phyloP scores from a whole-genome alignment of 2,329 filamentous ascomycete genomes.

The Epichloe coenophiala region DNA sequence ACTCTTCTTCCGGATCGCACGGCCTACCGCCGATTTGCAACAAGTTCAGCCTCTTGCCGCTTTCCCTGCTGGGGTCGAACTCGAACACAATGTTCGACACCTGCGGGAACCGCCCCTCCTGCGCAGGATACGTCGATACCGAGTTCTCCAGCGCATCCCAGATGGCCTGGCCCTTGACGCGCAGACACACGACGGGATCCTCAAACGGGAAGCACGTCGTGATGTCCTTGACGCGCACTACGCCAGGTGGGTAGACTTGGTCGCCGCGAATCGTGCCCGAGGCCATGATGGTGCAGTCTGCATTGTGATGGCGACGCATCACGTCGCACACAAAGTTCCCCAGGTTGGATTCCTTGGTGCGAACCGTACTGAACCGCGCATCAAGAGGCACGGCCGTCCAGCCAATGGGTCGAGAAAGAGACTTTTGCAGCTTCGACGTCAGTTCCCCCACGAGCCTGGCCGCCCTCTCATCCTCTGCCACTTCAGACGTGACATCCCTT shows the following conservation, averaged over 20 bases:
- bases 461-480: slow-evolving; percentile 50
- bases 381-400: slow-evolving; percentile 75
- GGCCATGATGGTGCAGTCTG: slow-evolving; percentile 76
- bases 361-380: slow-evolving; percentile 72
- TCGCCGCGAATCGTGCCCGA: slow-evolving; percentile 78
- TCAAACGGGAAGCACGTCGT: slow-evolving; percentile 87
- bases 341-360: slow-evolving; percentile 65
- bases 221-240: slow-evolving; percentile 68
- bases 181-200: slow-evolving; percentile 71
- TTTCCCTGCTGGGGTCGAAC: slow-evolving; percentile 50
- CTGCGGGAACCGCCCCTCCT: slow-evolving; percentile 75
- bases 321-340: slow-evolving; percentile 88
- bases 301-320: slow-evolving; percentile 69
- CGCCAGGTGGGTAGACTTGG: slow-evolving; percentile 72
- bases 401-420: slow-evolving; percentile 69
- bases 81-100: slow-evolving; percentile 70
- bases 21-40: slow-evolving; percentile 47
- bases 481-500: slow-evolving; percentile 56
- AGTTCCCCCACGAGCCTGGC: slow-evolving; percentile 49
- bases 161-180: slow-evolving; percentile 57
- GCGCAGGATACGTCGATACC: slow-evolving; percentile 64
- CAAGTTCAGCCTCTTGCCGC: slow-evolving; percentile 49
- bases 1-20: slow-evolving; percentile 49
- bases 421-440: slow-evolving; percentile 59
- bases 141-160: slow-evolving; percentile 74